Base-by-base conservation (phyloP, 148 eudicot species). In the Diospyros kaki region DNA sequence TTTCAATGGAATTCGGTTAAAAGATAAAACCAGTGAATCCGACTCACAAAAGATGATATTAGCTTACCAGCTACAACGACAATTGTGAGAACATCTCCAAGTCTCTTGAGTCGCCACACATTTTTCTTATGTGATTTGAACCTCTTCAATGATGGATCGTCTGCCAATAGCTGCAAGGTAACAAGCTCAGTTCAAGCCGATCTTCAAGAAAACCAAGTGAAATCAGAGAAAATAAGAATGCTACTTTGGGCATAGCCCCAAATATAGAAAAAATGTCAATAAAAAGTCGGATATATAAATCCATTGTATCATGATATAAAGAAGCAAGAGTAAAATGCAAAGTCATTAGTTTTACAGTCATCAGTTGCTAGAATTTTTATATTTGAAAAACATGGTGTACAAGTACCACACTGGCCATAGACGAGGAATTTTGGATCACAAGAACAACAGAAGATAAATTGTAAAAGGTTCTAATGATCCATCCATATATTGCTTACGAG, bases 11-110 rank as follows among this genome's bases (percentile, higher is more conserved):
- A 28, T 28, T 28, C 28, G 28, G 28, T 28, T 28, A 28, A 28
- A 28, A 28, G 7, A 13, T 3, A 48, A 40, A 63, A 52, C 48
- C 11, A 64, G 38, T 59, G 9, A 9, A 73, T 64, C 46, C 67
- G 66, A 44, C 53, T 45, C n/a, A 40, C 40, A 59, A 13, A 51
- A 60, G 76, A 64, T 28, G 68, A 77, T 74, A 79, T 54, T 48
- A 71, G 67, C 86, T 79, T 88, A 94, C 97, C 91, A 12, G 97
- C 97, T 72, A 91, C 95, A 64, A 94, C 94, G 53, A 88, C 77
- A 46, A 91, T 72, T 38, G 95, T 94, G 71, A 91, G 93, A 69
- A 86, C 83, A 87, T 91, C 95, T 61, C 97, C 95, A 4, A 88
- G 48, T 80, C 74, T 85, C 81, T 87, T 91, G 71, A 94, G 77